Conservation (phyloP, 148 eudicot species). For the Chenopodium suecicum region DNA sequence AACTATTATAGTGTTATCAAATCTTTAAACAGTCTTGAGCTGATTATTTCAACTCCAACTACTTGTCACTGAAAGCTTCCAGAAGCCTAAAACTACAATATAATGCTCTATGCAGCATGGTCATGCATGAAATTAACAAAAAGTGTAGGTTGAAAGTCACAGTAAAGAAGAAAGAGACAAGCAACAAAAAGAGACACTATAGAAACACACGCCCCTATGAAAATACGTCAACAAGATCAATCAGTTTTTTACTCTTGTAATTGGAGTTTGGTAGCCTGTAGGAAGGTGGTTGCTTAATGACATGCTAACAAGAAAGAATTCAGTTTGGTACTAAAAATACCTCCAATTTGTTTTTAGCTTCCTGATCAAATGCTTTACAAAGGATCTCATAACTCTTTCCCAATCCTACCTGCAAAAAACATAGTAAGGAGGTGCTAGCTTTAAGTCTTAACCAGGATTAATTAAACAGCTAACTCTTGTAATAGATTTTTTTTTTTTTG, state of each 20-base stretch:
- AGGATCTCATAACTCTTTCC: constrained; percentile 81
- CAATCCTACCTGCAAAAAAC: constrained; percentile 51
- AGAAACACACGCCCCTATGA: not conserved
- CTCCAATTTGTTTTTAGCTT: constrained; percentile 58
- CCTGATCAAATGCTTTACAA: constrained; percentile 64
- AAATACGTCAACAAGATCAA: not conserved
- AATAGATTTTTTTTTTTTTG: not conserved
- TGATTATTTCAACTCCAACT: not conserved
- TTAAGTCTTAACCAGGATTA: not conserved
- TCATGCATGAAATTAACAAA: not conserved
- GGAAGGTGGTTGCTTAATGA: constrained; percentile 14
- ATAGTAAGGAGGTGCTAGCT: constrained; percentile 9
- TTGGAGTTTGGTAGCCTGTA: not conserved
- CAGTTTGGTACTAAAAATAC: not conserved
- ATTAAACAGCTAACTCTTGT: not conserved
- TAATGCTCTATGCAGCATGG: not conserved
- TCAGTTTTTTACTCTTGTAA: not conserved
- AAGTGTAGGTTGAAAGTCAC: not conserved
- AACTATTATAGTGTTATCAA: not conserved
- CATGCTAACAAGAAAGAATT: not conserved
- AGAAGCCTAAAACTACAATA: not conserved
- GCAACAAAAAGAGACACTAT: not conserved
- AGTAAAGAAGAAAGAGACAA: not conserved
- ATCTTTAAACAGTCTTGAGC: not conserved
- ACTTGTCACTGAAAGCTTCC: not conserved